Base-by-base conservation (phyloP, 2,329 filamentous ascomycete genomes). In the Sclerotinia spermophila region DNA sequence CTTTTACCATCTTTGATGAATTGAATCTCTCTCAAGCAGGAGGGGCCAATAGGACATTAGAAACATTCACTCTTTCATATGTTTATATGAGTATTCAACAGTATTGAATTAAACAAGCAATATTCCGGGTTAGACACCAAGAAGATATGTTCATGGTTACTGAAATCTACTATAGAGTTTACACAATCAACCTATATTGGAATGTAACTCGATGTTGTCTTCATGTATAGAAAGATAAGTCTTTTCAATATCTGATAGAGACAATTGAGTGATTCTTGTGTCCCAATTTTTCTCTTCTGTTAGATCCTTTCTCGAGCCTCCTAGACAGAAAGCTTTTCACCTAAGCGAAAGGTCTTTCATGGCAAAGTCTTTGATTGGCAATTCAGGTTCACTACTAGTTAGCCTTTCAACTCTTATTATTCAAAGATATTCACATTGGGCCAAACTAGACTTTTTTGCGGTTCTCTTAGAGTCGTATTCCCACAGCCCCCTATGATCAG, bases 111-210 rank as follows among this genome's bases (percentile, higher is more conserved):
- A 17, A 15, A 51, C 7, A 27, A 27, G 15, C 24, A 27, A 51
- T 51, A 15, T 27, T 1, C 15, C 27, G 48, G n/a, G 15, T 5
- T 0, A 51, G 2, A 6, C 0, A n/a, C 11, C 1, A 45, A 6
- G 5, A 7, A 7, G 11, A 2, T 3, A 1, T 51, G 5, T 15
- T 7, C 48, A 27, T n/a, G n/a, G n/a, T n/a, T n/a, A n/a, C n/a
- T n/a, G n/a, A n/a, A n/a, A n/a, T n/a, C n/a, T n/a, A n/a, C n/a
- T n/a, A n/a, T n/a, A n/a, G n/a, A n/a, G n/a, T n/a, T n/a, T n/a
- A n/a, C n/a, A n/a, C n/a, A n/a, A n/a, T n/a, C n/a, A n/a, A n/a
- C n/a, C n/a, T n/a, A 7, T 51, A 51, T 27, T 7, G 48, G 5
- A 27, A 51, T 51, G 5, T 3, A 51, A 24, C 48, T 24, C 7